A percentile compares a stretch with the other conserved stretches of the same genome.
These are phyloP conservation scores for Boletus subparvulus DNA, from an alignment of 768 basidiomycete genomes.

Conservation along the genomic window DNA sequence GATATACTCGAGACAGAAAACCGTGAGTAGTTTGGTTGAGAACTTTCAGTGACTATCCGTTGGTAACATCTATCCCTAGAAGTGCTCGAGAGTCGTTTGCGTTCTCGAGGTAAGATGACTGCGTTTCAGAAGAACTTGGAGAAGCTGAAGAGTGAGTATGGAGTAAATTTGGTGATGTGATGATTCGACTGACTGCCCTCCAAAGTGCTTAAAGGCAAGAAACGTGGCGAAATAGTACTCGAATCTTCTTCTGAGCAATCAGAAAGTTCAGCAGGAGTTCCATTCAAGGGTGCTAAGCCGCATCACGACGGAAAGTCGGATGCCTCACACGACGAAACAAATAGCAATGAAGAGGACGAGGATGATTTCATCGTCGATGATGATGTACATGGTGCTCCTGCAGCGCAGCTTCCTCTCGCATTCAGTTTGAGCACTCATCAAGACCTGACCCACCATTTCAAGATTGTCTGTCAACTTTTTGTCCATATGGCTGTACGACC, in stretches of 20 bases:
- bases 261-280: conserved; percentile 25
- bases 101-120: conserved; percentile 58
- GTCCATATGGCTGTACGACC: conserved; percentile 74
- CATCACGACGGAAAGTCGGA: conserved; percentile 38
- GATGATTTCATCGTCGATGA: conserved; percentile 65
- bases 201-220: conserved; percentile 38
- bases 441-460: conserved; percentile 77
- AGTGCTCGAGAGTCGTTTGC: conserved; percentile 64
- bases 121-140: conserved; percentile 64
- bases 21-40: conserved; percentile 39
- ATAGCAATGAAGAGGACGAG: conserved; percentile 22
- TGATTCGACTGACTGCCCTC: conserved; percentile 1
- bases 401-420: conserved; percentile 60
- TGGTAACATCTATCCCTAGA: conserved; percentile 36
- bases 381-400: conserved; percentile 40
- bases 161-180: background rate
- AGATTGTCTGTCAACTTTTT: conserved; percentile 84
- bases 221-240: conserved; percentile 37
- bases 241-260: conserved; percentile 36
- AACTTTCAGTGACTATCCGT: background rate
- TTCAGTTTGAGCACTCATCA: conserved; percentile 83
- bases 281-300: conserved; percentile 49
- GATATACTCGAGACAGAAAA: conserved; percentile 48
- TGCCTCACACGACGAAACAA: conserved; percentile 34
- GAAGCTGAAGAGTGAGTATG: conserved; percentile 55